phyloP scores from a whole-genome alignment of 495 filamentous ascomycete species.

The Daldinia loculata region DNA sequence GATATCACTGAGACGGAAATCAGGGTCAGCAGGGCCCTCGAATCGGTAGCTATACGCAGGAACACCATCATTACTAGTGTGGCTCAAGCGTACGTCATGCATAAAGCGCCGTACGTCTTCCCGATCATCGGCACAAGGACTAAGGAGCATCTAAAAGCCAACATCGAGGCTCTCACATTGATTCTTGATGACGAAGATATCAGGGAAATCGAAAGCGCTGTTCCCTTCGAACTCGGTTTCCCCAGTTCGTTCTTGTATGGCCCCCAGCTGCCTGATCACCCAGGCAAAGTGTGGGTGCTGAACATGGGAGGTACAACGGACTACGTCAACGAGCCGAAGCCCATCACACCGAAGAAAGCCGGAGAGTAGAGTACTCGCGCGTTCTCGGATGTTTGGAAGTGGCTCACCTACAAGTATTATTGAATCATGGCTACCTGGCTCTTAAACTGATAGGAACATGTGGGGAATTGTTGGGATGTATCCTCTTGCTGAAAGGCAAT shows the following conservation, averaged over 20 bases:
- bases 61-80: slow-evolving; percentile 63
- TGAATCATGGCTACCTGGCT: background rate
- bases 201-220: slow-evolving; percentile 68
- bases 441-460: background rate
- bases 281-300: slow-evolving; percentile 55
- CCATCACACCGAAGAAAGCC: slow-evolving; percentile 44
- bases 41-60: slow-evolving; percentile 64
- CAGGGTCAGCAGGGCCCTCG: slow-evolving; percentile 65
- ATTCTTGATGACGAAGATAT: slow-evolving; percentile 68
- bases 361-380: slow-evolving; percentile 46
- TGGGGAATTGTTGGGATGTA: background rate
- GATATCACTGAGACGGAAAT: slow-evolving; percentile 49
- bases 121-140: slow-evolving; percentile 74
- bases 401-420: slow-evolving; percentile 25
- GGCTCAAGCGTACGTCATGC: slow-evolving; percentile 77
- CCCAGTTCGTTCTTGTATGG: slow-evolving; percentile 62
- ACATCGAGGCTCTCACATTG: slow-evolving; percentile 70
- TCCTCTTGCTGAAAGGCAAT: background rate
- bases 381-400: slow-evolving; percentile 25
- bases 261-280: slow-evolving; percentile 49
- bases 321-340: slow-evolving; percentile 48
- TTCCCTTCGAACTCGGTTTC: slow-evolving; percentile 70
- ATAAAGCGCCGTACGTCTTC: slow-evolving; percentile 79
- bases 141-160: slow-evolving; percentile 68
- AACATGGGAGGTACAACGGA: slow-evolving; percentile 58